These are phyloP conservation scores for Ostreobium quekettii DNA, from an alignment of 139 green algal species.

Conservation along the genomic window DNA sequence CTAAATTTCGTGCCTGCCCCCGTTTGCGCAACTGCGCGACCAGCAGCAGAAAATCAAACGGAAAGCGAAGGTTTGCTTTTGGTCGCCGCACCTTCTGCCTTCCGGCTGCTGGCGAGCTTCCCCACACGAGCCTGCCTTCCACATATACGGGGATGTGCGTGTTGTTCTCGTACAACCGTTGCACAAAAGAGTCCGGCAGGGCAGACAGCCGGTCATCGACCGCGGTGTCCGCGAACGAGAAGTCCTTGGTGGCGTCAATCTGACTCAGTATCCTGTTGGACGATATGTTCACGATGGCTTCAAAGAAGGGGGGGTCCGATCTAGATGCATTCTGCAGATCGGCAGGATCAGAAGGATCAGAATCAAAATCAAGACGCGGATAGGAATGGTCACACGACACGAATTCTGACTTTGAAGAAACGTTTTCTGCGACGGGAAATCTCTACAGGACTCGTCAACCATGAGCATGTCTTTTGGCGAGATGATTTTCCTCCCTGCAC, in stretches of 20 bases:
- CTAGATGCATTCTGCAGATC: neutral
- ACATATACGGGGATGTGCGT: slow-evolving; percentile 2
- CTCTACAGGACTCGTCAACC: no score
- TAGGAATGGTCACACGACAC: no score
- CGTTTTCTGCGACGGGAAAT: no score
- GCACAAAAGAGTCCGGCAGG: neutral
- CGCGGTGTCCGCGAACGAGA: slow-evolving; percentile 43
- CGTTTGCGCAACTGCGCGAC: no score
- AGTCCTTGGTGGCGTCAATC: slow-evolving; percentile 48
- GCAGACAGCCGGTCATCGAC: neutral
- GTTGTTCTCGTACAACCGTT: neutral
- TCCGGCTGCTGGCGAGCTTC: neutral
- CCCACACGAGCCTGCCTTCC: neutral
- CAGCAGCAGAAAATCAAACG: no score
- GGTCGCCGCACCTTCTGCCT: neutral
- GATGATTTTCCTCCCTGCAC: no score
- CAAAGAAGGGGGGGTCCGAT: slow-evolving; percentile 1
- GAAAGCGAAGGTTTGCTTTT: no score
- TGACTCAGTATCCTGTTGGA: slow-evolving; percentile 18
- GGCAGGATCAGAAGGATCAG: neutral
- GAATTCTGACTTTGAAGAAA: no score
- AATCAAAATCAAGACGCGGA: no score
- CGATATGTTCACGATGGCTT: slow-evolving; percentile 24
- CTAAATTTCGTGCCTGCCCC: no score
- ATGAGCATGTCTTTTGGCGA: no score